Conservation (phyloP, 1,284 basidiomycete species). For the Austroboletus niveus region DNA sequence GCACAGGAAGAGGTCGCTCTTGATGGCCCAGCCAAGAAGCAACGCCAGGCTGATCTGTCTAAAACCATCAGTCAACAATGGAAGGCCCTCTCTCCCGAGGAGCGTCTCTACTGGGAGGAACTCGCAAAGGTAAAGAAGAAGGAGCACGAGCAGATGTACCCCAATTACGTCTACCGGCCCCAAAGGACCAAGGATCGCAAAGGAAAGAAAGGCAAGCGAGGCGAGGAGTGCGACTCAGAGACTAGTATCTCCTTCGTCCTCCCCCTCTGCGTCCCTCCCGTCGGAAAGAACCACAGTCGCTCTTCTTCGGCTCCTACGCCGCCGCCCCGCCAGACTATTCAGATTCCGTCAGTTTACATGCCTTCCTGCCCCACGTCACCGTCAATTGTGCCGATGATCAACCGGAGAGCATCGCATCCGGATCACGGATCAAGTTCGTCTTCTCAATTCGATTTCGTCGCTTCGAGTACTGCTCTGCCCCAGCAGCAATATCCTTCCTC, state of each 20-base stretch:
- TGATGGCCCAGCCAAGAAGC: conserved; percentile 45
- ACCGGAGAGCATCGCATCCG: conserved; percentile 50
- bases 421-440: conserved; percentile 40
- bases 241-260: conserved; percentile 55
- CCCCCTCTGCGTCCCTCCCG: conserved; percentile 36
- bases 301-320: conserved; percentile 55
- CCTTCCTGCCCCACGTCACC: conserved; percentile 68
- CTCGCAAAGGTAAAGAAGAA: conserved; percentile 57
- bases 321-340: conserved; percentile 58
- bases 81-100: conserved; percentile 59
- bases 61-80: conserved; percentile 78
- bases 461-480: conserved; percentile 35
- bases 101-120: conserved; percentile 63
- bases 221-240: conserved; percentile 48
- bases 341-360: conserved; percentile 60
- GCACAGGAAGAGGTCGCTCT: conserved; percentile 40
- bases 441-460: conserved; percentile 48
- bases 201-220: conserved; percentile 42
- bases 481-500: conserved; percentile 27
- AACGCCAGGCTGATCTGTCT: conserved; percentile 60
- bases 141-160: conserved; percentile 62
- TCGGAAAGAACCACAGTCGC: conserved; percentile 44
- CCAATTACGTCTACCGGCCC: conserved; percentile 74
- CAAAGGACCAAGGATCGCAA: conserved; percentile 62
- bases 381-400: conserved; percentile 55